A percentile compares a stretch with the other conserved stretches of the same genome.
Evolutionary conservation across 345 rosid genomes (phyloP).

Genomic region (Citrus mangshanensis): DNA sequence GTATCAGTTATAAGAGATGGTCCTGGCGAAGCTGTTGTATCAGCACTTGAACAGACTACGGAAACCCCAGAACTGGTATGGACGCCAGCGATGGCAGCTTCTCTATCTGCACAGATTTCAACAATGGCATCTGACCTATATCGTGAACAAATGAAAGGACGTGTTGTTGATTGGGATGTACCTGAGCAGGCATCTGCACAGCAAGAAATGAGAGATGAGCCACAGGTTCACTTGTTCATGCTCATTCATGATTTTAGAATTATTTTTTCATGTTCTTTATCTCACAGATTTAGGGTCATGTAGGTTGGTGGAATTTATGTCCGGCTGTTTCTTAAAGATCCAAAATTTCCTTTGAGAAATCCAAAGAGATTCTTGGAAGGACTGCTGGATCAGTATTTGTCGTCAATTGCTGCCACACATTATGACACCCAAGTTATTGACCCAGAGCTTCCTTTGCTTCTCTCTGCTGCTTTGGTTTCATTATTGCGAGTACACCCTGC

Average conservation of each 20-base stretch:
- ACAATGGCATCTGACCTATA: conserved; percentile 92
- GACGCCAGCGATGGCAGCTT: conserved; percentile 99
- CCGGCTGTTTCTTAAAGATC: conserved; percentile 92
- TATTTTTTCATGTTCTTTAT: background rate
- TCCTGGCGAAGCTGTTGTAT: conserved; percentile 96
- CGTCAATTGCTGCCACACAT: conserved; percentile 92
- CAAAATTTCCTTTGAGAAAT: conserved; percentile 94
- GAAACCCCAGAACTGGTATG: conserved; percentile 99
- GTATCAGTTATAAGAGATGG: conserved; percentile 95
- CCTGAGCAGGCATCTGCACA: conserved; percentile 95
- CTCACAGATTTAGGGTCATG: conserved; percentile 26
- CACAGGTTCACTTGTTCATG: conserved; percentile 53
- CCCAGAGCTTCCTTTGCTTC: conserved; percentile 92
- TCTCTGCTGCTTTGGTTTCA: conserved; percentile 98
- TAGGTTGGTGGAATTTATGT: conserved; percentile 98
- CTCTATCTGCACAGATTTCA: conserved; percentile 89
- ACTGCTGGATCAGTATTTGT: conserved; percentile 87
- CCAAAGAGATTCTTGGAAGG: conserved; percentile 98
- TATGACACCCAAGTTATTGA: conserved; percentile 73
- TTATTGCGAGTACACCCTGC: conserved; percentile 97
- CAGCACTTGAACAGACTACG: conserved; percentile 84
- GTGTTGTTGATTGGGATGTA: conserved; percentile 91
- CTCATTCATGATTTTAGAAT: background rate
- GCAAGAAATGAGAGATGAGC: conserved; percentile 88
- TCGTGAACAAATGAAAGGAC: conserved; percentile 95